Percentiles rank a stretch among this genome's conserved stretches.
phyloP scores from a whole-genome alignment of 1,284 basidiomycete species.

The Ceratobasidium papillatum region DNA sequence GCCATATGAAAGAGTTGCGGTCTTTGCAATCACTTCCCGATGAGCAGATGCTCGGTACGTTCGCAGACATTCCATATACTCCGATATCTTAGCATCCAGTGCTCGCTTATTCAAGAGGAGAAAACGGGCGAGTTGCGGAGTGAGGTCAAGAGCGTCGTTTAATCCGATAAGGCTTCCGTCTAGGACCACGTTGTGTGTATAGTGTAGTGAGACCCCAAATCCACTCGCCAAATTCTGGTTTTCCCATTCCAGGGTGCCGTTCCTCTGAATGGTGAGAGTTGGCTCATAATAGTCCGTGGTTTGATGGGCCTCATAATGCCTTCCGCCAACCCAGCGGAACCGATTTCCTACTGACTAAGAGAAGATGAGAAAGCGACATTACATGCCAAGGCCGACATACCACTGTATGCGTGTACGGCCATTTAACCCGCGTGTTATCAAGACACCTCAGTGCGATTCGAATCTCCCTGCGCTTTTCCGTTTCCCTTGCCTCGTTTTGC shows the following conservation, averaged over 20 bases:
- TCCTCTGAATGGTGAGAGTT: slow-evolving; percentile 65
- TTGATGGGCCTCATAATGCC: slow-evolving; percentile 60
- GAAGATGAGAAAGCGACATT: slow-evolving; percentile 40
- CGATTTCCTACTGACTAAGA: slow-evolving; percentile 60
- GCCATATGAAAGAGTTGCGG: slow-evolving; percentile 66
- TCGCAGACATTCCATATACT: slow-evolving; percentile 61
- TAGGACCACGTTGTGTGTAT: slow-evolving; percentile 62
- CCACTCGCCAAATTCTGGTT: slow-evolving; percentile 72
- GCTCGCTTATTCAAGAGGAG: slow-evolving; percentile 67
- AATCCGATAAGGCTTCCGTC: slow-evolving; percentile 70
- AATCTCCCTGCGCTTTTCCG: slow-evolving; percentile 66
- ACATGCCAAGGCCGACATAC: slow-evolving; percentile 52
- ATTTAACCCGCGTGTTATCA: slow-evolving; percentile 69
- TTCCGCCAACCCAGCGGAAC: slow-evolving; percentile 56
- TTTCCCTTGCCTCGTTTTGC: slow-evolving; percentile 67
- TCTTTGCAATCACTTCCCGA: slow-evolving; percentile 65
- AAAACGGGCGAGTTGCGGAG: slow-evolving; percentile 69
- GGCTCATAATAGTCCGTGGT: slow-evolving; percentile 62
- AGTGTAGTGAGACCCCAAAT: slow-evolving; percentile 70
- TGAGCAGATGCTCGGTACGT: slow-evolving; percentile 65
- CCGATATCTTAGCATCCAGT: slow-evolving; percentile 59
- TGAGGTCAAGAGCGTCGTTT: slow-evolving; percentile 72
- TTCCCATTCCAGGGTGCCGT: slow-evolving; percentile 65
- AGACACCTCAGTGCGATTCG: slow-evolving; percentile 73
- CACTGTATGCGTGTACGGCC: slow-evolving; percentile 70